These are phyloP conservation scores for Blastobotrys terrestris DNA, from an alignment of 805 yeast genomes.

Conservation along the genomic window DNA sequence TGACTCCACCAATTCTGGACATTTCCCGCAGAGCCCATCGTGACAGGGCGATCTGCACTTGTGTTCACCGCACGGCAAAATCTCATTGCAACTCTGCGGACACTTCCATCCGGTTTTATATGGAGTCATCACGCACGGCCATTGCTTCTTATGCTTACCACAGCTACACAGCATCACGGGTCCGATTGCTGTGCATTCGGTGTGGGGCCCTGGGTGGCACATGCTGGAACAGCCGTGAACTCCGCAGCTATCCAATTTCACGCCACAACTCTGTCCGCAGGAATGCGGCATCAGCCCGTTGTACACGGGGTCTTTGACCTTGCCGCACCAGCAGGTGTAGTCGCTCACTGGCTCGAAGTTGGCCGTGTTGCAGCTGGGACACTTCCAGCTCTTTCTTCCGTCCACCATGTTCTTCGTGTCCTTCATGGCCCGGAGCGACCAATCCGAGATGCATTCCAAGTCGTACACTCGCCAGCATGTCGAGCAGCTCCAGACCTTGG, in stretches of 20 bases:
- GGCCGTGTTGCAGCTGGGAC: constrained; percentile 71
- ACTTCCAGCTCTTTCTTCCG: constrained; percentile 59
- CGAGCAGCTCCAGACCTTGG: constrained; percentile 73
- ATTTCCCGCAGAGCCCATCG: constrained; percentile 74
- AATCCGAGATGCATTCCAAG: constrained; percentile 72
- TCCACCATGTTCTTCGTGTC: constrained; percentile 6
- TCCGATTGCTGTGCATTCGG: constrained; percentile 72
- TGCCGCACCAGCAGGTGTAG: constrained; percentile 87
- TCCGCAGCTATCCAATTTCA: constrained; percentile 44
- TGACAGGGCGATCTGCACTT: constrained; percentile 62
- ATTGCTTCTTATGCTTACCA: constrained; percentile 59
- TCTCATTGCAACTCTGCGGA: constrained; percentile 50
- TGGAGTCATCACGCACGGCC: constrained; percentile 70
- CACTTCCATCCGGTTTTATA: constrained; percentile 64
- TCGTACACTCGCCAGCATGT: constrained; percentile 81
- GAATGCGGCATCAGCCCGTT: constrained; percentile 65
- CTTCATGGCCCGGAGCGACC: constrained; percentile 65
- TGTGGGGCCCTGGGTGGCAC: constrained; percentile 91
- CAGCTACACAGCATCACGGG: constrained; percentile 67
- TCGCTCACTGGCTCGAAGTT: constrained; percentile 42
- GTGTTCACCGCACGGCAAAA: constrained; percentile 69
- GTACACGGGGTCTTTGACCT: constrained; percentile 53
- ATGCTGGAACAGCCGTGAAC: constrained; percentile 66
- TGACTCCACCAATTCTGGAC: constrained; percentile 44
- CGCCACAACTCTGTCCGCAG: constrained; percentile 79